A percentile compares a stretch with the other conserved stretches of the same genome.
These are phyloP conservation scores for Candida khao-thaluensis DNA, from an alignment of 805 yeast genomes.

Conservation along the genomic window DNA sequence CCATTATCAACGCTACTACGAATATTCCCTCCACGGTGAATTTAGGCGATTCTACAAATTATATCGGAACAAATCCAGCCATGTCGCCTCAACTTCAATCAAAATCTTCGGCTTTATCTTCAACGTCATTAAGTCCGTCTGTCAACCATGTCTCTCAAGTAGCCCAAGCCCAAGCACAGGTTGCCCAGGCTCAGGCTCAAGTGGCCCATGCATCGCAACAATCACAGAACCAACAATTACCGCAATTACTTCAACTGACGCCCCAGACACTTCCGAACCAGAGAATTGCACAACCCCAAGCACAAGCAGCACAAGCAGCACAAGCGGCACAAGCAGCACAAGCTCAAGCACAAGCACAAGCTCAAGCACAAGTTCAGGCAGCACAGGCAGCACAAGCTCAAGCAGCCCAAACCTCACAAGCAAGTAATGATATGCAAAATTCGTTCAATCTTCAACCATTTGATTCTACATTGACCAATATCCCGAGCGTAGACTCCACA, in stretches of 20 bases:
- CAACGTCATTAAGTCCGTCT: slow-evolving; percentile 1
- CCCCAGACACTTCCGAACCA: no score
- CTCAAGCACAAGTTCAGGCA: slow-evolving; percentile 7
- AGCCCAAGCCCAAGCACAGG: slow-evolving; percentile 9
- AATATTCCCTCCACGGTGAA: slow-evolving; percentile 5
- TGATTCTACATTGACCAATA: neutral
- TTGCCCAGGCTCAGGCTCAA: slow-evolving; percentile 8
- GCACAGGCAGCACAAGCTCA: slow-evolving; percentile 9
- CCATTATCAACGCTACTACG: slow-evolving; percentile 1
- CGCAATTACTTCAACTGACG: neutral
- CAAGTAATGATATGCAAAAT: neutral
- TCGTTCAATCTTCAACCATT: slow-evolving; percentile 5
- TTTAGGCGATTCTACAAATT: slow-evolving; percentile 4
- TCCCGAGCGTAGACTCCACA: slow-evolving; percentile 13
- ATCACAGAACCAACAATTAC: neutral
- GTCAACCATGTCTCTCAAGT: slow-evolving; percentile 1
- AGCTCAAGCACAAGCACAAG: slow-evolving; percentile 4
- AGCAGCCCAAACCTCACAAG: slow-evolving; percentile 1
- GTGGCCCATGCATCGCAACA: slow-evolving; percentile 2
- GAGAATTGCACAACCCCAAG: neutral
- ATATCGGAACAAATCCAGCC: neutral
- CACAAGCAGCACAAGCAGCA: neutral
- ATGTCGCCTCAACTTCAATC: neutral
- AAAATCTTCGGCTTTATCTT: neutral
- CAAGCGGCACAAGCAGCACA: neutral